Evolutionary conservation across 352 stramenopile species (phyloP).

Genomic region (Globisporangium uncinulatum): DNA sequence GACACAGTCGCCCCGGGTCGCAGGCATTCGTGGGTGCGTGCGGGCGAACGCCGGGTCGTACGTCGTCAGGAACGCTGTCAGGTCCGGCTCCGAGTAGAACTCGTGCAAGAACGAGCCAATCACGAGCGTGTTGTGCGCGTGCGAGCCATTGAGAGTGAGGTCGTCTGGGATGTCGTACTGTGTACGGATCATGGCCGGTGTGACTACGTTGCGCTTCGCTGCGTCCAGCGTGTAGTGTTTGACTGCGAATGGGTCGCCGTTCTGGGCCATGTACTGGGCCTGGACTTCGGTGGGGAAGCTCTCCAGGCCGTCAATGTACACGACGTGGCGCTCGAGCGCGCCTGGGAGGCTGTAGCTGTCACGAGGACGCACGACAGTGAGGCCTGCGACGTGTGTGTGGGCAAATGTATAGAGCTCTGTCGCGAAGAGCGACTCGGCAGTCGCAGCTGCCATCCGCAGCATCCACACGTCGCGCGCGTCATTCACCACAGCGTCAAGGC

Average conservation of each 20-base stretch:
- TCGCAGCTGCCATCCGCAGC: slow-evolving; percentile 29
- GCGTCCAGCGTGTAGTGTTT: slow-evolving; percentile 14
- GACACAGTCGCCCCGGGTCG: slow-evolving; percentile 36
- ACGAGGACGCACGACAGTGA: slow-evolving; percentile 41
- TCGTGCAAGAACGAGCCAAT: slow-evolving; percentile 70
- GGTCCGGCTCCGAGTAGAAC: slow-evolving; percentile 55
- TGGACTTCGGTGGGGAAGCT: slow-evolving; percentile 66
- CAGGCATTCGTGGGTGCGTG: slow-evolving; percentile 14
- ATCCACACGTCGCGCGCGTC: slow-evolving; percentile 39
- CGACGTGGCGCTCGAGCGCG: slow-evolving; percentile 29
- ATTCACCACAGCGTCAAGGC: slow-evolving; percentile 9
- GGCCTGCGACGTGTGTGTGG: slow-evolving; percentile 16
- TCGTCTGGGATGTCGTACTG: slow-evolving; percentile 57
- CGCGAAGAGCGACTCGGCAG: slow-evolving; percentile 44
- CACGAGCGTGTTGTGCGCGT: slow-evolving; percentile 42
- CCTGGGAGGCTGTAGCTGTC: slow-evolving; percentile 31
- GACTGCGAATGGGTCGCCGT: slow-evolving; percentile 28
- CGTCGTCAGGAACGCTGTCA: slow-evolving; percentile 31
- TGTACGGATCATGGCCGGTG: slow-evolving; percentile 35
- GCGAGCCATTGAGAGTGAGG: slow-evolving; percentile 7
- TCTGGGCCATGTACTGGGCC: slow-evolving; percentile 40
- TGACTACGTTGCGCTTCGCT: slow-evolving; percentile 18
- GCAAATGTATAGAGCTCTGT: slow-evolving; percentile 50
- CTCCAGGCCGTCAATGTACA: slow-evolving; percentile 67
- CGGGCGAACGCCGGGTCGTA: slow-evolving; percentile 18